Evolutionary conservation across 768 basidiomycete genomes (phyloP), one percentile per base, ranked within the genome.

Genomic region (Lyophyllum decastes): DNA sequence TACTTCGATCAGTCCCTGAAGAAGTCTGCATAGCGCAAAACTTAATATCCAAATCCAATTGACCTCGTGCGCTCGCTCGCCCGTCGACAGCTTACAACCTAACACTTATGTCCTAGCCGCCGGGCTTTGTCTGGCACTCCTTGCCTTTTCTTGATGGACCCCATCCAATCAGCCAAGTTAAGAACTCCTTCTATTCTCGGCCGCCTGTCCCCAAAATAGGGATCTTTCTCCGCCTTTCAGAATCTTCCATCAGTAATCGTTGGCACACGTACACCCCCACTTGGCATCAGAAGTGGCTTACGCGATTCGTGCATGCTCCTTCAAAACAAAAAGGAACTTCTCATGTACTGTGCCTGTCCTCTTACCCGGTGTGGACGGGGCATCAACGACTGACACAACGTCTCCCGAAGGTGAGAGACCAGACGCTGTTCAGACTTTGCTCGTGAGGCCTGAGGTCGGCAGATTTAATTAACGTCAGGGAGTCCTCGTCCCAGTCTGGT

Each of bases 201-300:
- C 25, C 22, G 11, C 64, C 63, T 12, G 60, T 68, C 33, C 66
- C 66, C 47, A 61, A 66, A 67, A 66, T 41, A 58, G 54, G 27
- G 64, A 66, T 12, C 54, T 57, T 43, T 43, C 16, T 52, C 38
- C 9, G 12, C 19, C 17, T 38, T 38, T 14, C 14, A 19, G 50
- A 38, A 40, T 52, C 9, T 44, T 52, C 49, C 49, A 50, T 50
- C 49, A 50, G 49, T 35, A 33, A 21, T n/a, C 27, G 26, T 50
- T 49, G 49, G 33, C 27, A 10, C 19, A n/a, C n/a, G n/a, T n/a
- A n/a, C n/a, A n/a, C n/a, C n/a, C n/a, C 46, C 14, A 12, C 26
- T 27, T 30, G 26, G 46, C 26, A 47, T 47, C 46, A 30, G 12
- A 7, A 4, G 17, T 30, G 16, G 14, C 46, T 12, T 46, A 47